Evolutionary conservation across 2,329 filamentous ascomycete species (phyloP).

Genomic region (Calonectria pauciramosa): DNA sequence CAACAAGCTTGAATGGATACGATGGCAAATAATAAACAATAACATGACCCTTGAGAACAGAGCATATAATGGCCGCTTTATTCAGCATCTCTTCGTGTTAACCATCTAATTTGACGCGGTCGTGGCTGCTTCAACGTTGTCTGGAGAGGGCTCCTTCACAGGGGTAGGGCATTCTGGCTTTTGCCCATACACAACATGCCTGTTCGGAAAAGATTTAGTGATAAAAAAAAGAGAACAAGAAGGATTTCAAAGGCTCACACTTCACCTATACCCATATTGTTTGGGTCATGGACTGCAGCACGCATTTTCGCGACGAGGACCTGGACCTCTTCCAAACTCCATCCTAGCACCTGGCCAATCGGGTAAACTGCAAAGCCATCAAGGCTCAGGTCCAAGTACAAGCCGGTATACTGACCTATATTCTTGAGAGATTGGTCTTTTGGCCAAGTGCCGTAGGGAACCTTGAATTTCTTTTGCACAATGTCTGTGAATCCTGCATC

Average conservation of each 20-base stretch:
- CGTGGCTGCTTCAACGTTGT: neutral
- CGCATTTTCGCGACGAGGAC: conserved; percentile 20
- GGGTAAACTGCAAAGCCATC: conserved; percentile 4
- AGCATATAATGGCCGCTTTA: rapidly evolving
- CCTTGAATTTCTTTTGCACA: neutral
- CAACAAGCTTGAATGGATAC: neutral
- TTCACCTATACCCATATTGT: conserved; percentile 3
- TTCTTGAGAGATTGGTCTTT: neutral
- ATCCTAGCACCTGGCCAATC: conserved; percentile 10
- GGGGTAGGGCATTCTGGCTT: neutral
- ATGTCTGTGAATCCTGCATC: neutral
- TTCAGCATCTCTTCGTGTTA: neutral
- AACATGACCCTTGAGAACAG: neutral
- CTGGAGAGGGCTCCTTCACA: neutral
- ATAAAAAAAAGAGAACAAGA: too few species aligned
- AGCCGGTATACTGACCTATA: neutral
- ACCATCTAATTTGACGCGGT: neutral
- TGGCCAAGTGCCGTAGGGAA: neutral
- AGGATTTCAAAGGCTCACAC: neutral
- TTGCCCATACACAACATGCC: neutral
- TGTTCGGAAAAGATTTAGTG: neutral
- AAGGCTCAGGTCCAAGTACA: conserved; percentile 4
- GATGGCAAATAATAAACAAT: neutral
- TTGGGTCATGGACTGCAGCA: neutral
- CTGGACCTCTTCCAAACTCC: conserved; percentile 16